Evolutionary conservation across 73 alveolate genomes (phyloP), one percentile per base, ranked within the genome.

Genomic region (Loxodes magnus): DNA sequence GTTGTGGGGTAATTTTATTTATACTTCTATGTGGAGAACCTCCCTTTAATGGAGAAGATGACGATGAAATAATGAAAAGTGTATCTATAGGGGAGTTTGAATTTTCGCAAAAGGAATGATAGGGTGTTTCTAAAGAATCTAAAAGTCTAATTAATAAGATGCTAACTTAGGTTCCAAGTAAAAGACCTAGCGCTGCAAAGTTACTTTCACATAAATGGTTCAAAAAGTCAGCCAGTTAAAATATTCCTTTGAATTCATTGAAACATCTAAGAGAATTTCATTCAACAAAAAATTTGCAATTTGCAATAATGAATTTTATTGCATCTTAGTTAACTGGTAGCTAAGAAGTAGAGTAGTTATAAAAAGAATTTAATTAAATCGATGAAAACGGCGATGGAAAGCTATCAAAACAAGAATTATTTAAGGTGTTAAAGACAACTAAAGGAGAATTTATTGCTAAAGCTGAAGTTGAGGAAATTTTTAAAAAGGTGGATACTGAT

Each of bases 351-450:
- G n/a, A 22, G 27, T 16, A 46, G 39, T 22, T 46, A 24, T n/a
- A 10, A 5, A 24, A 46, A 46, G 10, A 25, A 9, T 46, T 46
- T 19, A 46, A 46, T 25, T 25, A 23, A 1, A 7, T 46, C 9
- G 59, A 46, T 46, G 27, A 46, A 24, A 24, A 46, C 27, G 39
- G 59, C 9, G 26, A 24, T 46, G 59, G 59, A 46, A 46, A 12
- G 7, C 27, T 46, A 25, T 12, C 46, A 25, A 19, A 10, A 46
- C 43, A 12, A 12, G 59, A 46, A 24, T 24, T 46, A 22, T 46
- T n/a, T 19, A 1, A 0, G 0, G 26, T 17, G 21, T 39, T 39
- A n/a, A 15, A 15, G 2, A 17, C 21, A 2, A 15, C 33, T 17
- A n/a, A n/a, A n/a, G n/a, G n/a, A n/a, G n/a, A n/a, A n/a, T n/a